Evolutionary conservation across 2,329 filamentous ascomycete species (phyloP).

Genomic region (Paraphaeosphaeria sporulosa): DNA sequence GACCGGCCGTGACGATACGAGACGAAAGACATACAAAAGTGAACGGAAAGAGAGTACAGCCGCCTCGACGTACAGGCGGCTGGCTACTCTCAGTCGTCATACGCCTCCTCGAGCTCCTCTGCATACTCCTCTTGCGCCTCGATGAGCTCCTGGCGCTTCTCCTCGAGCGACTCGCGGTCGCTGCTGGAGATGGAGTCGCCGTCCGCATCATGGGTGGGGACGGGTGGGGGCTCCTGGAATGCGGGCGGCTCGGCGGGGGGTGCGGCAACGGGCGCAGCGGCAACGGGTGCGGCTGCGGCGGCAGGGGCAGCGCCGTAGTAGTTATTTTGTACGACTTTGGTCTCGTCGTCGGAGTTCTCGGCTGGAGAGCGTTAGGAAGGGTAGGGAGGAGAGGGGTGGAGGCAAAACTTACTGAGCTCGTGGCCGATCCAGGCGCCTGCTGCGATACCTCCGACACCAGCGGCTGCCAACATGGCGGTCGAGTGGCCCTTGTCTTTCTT

Average conservation of each 20-base stretch:
- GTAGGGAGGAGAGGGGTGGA: neutral
- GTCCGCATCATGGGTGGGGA: conserved; percentile 53
- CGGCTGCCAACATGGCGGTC: conserved; percentile 61
- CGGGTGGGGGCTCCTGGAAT: conserved; percentile 39
- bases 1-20: neutral
- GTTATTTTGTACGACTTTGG: conserved; percentile 10
- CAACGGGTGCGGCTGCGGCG: conserved; percentile 25
- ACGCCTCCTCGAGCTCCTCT: conserved; percentile 53
- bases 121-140: conserved; percentile 62
- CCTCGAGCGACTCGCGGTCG: conserved; percentile 54
- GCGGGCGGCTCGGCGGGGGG: conserved; percentile 17
- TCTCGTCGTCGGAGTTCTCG: conserved; percentile 45
- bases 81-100: conserved; percentile 31
- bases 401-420: conserved; percentile 59
- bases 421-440: conserved; percentile 66
- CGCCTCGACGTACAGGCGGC: conserved; percentile 10
- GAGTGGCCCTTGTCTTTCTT: conserved; percentile 53
- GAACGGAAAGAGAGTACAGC: neutral
- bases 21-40: neutral
- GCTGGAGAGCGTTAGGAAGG: conserved; percentile 29
- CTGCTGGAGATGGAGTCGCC: conserved; percentile 49
- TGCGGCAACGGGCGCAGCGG: conserved; percentile 17
- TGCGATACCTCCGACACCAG: conserved; percentile 66
- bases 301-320: conserved; percentile 13
- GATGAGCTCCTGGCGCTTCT: conserved; percentile 62